phyloP scores from a whole-genome alignment of 192 early-diverging fungal genomes.

The Backusella sp. region DNA sequence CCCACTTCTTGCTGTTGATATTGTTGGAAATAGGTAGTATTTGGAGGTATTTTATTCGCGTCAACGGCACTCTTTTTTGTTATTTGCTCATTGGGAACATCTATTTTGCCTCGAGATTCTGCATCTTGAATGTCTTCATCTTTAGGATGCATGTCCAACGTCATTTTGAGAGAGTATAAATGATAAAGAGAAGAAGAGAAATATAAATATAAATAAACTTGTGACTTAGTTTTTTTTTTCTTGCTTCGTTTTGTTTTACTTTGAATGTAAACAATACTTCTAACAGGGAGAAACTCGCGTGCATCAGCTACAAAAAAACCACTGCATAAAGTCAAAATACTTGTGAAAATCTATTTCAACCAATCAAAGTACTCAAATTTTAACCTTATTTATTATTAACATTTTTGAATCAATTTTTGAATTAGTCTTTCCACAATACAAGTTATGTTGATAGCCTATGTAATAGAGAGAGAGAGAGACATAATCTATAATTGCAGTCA shows the following conservation, averaged over 20 bases:
- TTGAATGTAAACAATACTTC: neutral
- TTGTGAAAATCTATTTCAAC: neutral
- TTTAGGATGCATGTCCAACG: neutral
- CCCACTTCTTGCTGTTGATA: neutral
- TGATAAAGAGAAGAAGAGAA: neutral
- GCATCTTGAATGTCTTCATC: neutral
- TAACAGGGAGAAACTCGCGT: neutral
- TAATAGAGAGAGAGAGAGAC: too few species aligned
- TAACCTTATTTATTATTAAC: neutral
- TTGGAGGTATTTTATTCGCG: neutral
- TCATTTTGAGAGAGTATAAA: neutral
- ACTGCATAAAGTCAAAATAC: neutral
- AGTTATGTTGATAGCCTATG: too few species aligned
- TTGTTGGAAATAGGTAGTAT: neutral
- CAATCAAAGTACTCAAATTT: neutral
- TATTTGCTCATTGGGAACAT: neutral
- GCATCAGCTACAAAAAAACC: neutral
- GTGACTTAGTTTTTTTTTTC: neutral
- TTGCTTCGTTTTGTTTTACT: neutral
- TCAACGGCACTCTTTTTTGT: neutral
- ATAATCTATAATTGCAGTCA: too few species aligned
- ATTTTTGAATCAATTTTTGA: neutral
- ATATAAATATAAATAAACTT: neutral
- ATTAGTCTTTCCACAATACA: neutral
- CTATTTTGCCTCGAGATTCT: neutral